Base-by-base conservation (phyloP, 306 rosid genomes). In the Mimosa pudica region DNA sequence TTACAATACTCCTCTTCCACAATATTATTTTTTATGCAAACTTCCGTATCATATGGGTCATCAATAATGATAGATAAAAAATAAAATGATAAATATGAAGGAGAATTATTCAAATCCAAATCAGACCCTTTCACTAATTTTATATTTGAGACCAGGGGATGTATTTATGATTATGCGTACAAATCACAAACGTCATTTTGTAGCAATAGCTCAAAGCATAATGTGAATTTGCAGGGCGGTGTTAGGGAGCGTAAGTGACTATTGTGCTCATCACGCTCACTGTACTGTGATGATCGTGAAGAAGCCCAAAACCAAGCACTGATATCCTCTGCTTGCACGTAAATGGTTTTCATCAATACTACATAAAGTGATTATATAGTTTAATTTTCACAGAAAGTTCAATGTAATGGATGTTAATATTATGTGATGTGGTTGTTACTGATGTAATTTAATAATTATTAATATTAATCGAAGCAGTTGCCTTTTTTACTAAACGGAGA, bases 161-260 rank as follows among this genome's bases (percentile, higher is more conserved):
- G 42, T 52, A 55, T n/a, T 7, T 7, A 18, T 57, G 32, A 57
- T 57, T 18, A 55, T 6, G 30, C 61, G 6, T 55, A 17, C 10
- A 0, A 9, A n/a, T 55, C 57, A 55, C 4, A 55, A n/a, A 55
- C 7, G 1, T 52, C 6, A 5, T 52, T 52, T n/a, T 52, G 20
- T 6, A 52, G 58, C 18, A 52, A 52, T 4, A 52, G 6, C 58
- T 52, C 1, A 16, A 16, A 52, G 8, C 18, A 13, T 52, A 14
- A 52, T 16, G 8, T 14, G 58, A n/a, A 55, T 55, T 55, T 35
- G 85, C 94, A 89, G 98, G 89, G 97, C 90, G 10, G 85, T 90
- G 71, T 82, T 94, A 44, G 96, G 94, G 2, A 92, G 98, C 68
- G 96, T 92, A 10, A 94, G 98, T 82, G 98, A 92, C 84, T 89